Evolutionary conservation across 768 basidiomycete species (phyloP).

Genomic region (Agrocybe praecox): DNA sequence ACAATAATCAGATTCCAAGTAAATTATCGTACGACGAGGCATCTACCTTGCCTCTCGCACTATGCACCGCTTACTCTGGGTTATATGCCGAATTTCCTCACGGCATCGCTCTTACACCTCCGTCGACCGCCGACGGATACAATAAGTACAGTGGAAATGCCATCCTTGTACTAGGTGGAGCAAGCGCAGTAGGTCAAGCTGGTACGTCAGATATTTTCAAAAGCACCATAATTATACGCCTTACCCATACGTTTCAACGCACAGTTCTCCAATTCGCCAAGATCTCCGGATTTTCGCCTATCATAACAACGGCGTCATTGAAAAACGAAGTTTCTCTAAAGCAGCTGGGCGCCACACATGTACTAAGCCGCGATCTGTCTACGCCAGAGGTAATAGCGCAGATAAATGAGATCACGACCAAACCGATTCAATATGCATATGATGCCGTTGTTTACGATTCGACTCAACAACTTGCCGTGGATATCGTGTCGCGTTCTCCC

Average conservation of each 20-base stretch:
- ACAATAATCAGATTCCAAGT: conserved; percentile 29
- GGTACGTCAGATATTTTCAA: conserved; percentile 26
- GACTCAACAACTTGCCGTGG: conserved; percentile 25
- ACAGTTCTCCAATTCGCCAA: conserved; percentile 31
- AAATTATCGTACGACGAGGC: conserved; percentile 44
- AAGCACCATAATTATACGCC: not conserved
- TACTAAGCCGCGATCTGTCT: conserved; percentile 34
- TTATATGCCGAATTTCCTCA: conserved; percentile 40
- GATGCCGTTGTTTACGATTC: conserved; percentile 24
- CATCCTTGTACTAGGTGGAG: conserved; percentile 50
- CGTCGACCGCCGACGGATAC: conserved; percentile 27
- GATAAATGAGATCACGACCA: conserved; percentile 21
- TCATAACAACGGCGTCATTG: conserved; percentile 40
- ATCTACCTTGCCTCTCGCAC: conserved; percentile 46
- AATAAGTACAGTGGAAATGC: conserved; percentile 46
- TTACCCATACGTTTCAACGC: not conserved
- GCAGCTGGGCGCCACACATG: conserved; percentile 41
- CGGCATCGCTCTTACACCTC: conserved; percentile 42
- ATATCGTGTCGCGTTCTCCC: conserved; percentile 18
- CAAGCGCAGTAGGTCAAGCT: conserved; percentile 51
- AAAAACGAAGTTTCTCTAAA: conserved; percentile 33
- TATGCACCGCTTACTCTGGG: conserved; percentile 50
- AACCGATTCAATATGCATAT: conserved; percentile 23
- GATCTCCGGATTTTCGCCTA: conserved; percentile 43
- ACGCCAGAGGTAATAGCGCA: conserved; percentile 17